Base-by-base conservation (phyloP, 768 basidiomycete species). In the Auriscalpium microsporum region DNA sequence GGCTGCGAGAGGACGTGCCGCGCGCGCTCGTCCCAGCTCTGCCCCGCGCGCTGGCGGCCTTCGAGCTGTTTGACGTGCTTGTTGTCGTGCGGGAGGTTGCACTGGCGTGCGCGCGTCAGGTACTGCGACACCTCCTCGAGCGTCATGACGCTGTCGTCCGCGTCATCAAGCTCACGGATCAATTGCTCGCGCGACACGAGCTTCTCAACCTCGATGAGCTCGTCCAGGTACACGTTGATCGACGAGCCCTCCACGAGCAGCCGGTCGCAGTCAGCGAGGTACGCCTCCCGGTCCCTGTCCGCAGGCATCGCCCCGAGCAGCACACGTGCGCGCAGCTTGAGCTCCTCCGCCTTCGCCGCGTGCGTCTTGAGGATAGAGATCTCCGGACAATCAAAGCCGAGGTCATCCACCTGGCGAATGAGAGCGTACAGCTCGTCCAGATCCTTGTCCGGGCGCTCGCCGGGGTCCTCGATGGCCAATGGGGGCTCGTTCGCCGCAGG, bases 361-460 rank as follows among this genome's bases (percentile, higher is more conserved):
- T 90, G 71, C 14, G 63, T 67, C 48, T 72, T 75, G 33, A 91
- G 77, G 6, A 71, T 65, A 11, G 66, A 71, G 33, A 92, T 85
- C 69, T 96, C 94, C 5, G 80, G 79, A 47, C 84, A 80, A 58
- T 95, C 91, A 62, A 96, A 96, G 0, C 91, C 90, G 13, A 96
- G 78, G 9, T 69, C 74, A 53, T 89, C 82, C 6, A 88, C 90
- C 63, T 94, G 84, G 3, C 71, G 65, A 14, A 96, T 70, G 10
- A 94, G 72, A 2, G 74, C 71, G 60, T 86, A 81, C 9, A 95
- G 76, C 58, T 90, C 87, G 34, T 80, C 80, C 28, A 92, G 69
- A 44, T 80, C 78, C 44, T 84, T 79, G 60, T 92, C 88, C 16
- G 85, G 84, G 57, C 80, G 78, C 59, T 90, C 85, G 19, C 77